Percentiles rank a stretch among this genome's conserved stretches.
Evolutionary conservation across 306 rosid species (phyloP).

Genomic region (Cicer judaicum): DNA sequence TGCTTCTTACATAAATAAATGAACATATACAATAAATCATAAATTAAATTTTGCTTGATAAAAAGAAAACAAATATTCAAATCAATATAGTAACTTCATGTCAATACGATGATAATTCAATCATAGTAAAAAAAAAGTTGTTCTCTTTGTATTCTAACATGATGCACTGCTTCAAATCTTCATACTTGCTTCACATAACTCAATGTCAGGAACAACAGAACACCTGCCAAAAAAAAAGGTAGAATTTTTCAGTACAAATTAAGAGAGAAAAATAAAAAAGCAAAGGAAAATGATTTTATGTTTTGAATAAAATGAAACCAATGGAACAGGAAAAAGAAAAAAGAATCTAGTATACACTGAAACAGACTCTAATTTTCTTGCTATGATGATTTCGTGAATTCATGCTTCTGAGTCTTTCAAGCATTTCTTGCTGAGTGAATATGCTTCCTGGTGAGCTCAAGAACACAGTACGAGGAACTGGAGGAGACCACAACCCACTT

Average conservation of each 20-base stretch:
- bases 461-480: conserved; percentile 62
- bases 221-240: conserved; percentile 47
- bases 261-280: not conserved
- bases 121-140: not conserved
- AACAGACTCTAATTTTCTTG: conserved; percentile 44
- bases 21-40: conserved; percentile 31
- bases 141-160: conserved; percentile 38
- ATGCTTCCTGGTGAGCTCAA: conserved; percentile 65
- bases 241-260: not conserved
- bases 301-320: conserved; percentile 30
- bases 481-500: conserved; percentile 95
- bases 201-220: conserved; percentile 54
- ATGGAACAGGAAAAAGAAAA: conserved; percentile 39
- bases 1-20: conserved; percentile 35
- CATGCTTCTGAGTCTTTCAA: conserved; percentile 53
- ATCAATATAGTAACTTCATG: conserved; percentile 18
- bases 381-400: conserved; percentile 34
- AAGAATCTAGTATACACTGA: conserved; percentile 44
- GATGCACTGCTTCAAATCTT: conserved; percentile 24
- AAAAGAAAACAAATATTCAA: conserved; percentile 18
- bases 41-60: conserved; percentile 25
- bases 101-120: conserved; percentile 29
- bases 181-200: conserved; percentile 9
- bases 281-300: not conserved
- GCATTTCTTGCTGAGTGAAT: conserved; percentile 60